Base-by-base conservation (phyloP, 768 basidiomycete species). In the Pleurotus giganteus region DNA sequence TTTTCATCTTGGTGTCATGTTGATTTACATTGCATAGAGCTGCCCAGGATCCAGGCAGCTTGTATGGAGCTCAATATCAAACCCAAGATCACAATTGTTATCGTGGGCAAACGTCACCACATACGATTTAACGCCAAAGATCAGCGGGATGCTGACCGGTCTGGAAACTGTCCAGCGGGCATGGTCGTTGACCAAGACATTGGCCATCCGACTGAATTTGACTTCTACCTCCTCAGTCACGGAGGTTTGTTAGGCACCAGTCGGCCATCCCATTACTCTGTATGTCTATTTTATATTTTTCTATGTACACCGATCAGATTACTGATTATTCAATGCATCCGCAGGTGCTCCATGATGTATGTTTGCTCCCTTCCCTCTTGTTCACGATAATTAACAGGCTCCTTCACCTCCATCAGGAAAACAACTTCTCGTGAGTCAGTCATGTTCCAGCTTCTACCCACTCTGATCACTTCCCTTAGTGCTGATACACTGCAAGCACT, bases 71-170 rank as follows among this genome's bases (percentile, higher is more conserved):
- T 88, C 0, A 72, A 73, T 4, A 85, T 91, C 26, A 72, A 74
- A 0, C 82, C 83, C 0, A 83, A 79, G 49, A 88, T 93, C 24
- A 93, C 91, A 0, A 71, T 93, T 17, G 79, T 92, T 47, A 74
- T 93, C 24, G 91, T 93, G 6, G 89, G 88, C 12, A 94, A 93
- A 64, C 79, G 86, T 2, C 86, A 88, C 64, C 86, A 86, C 49
- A 76, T 85, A 42, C 74, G 82, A 64, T 74, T 85, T 69, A 85
- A 85, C 75, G 82, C 84, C 0, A 60, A 54, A 31, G 63, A 65
- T 6, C 52, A 55, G 0, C 58, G 61, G 4, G 81, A 88, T 13
- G 80, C 73, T 0, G 91, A 92, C 59, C 76, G 73, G 49, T 86
- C 82, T 52, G 86, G 84, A 2, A 93, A 93, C 61, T 85, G 83